Conservation (phyloP, 108 stramenopile genomes). For the Nannochloropsis oceanica region DNA sequence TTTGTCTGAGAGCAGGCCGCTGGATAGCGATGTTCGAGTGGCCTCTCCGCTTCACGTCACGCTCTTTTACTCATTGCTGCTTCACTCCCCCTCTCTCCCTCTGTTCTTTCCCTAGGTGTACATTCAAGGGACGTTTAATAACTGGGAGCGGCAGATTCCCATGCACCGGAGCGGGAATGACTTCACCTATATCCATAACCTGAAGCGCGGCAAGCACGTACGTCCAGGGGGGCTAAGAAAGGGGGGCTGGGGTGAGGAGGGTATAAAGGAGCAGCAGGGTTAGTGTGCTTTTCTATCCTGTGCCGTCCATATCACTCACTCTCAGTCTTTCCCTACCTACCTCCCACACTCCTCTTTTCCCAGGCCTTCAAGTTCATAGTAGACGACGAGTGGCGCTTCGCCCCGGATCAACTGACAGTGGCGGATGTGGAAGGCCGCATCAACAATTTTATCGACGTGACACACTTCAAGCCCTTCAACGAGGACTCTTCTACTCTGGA, state of each 20-base stretch:
- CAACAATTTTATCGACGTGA: slow-evolving; percentile 98
- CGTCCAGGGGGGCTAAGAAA: neutral
- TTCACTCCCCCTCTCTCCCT: neutral
- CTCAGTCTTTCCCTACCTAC: too few species aligned
- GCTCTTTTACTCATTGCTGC: too few species aligned
- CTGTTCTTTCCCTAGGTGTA: slow-evolving; percentile 34
- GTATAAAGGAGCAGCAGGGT: neutral
- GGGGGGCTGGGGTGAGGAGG: neutral
- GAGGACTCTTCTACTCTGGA: slow-evolving; percentile 44
- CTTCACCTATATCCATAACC: slow-evolving; percentile 96
- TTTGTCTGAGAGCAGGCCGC: too few species aligned
- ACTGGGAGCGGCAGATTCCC: slow-evolving; percentile 88
- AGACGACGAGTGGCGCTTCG: slow-evolving; percentile 91
- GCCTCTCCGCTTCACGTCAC: too few species aligned
- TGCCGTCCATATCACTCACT: too few species aligned
- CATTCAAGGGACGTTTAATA: slow-evolving; percentile 97
- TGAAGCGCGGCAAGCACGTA: slow-evolving; percentile 73
- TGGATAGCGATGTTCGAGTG: too few species aligned
- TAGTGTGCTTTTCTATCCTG: neutral
- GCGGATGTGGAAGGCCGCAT: slow-evolving; percentile 94
- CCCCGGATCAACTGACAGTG: slow-evolving; percentile 82
- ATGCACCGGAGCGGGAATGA: slow-evolving; percentile 99
- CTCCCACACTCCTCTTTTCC: neutral
- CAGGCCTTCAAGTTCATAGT: slow-evolving; percentile 96
- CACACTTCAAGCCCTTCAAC: slow-evolving; percentile 85